Conservation (phyloP, 139 green algal species). For the Micractinium conductrix region DNA sequence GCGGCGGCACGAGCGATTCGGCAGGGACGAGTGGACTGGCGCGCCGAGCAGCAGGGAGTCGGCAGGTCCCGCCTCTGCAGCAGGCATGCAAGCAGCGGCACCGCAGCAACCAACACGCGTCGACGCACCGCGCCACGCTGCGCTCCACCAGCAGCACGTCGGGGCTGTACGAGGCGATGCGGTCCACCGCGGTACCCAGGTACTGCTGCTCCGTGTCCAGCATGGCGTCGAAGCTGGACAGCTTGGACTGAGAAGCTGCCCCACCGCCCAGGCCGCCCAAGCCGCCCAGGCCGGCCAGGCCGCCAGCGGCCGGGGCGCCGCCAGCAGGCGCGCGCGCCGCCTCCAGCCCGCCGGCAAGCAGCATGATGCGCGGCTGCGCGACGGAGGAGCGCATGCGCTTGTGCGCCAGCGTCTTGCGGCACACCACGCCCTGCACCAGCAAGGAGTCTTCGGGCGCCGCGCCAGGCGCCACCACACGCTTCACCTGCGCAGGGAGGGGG, state of each 20-base stretch:
- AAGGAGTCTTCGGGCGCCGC: constrained; percentile 56
- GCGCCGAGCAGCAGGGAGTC: too few species aligned
- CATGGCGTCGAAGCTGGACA: constrained; percentile 74
- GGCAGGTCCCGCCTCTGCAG: too few species aligned
- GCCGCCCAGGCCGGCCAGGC: background rate
- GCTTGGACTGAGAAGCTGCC: constrained; percentile 42
- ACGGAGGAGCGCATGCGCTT: constrained; percentile 78
- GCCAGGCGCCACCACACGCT: constrained; percentile 58
- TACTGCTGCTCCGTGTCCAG: constrained; percentile 55
- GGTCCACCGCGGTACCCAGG: constrained; percentile 66
- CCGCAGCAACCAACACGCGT: background rate
- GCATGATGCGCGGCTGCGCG: constrained; percentile 66
- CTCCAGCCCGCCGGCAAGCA: constrained; percentile 63
- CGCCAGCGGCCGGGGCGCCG: background rate
- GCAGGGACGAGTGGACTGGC: too few species aligned
- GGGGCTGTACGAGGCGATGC: constrained; percentile 59
- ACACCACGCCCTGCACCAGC: constrained; percentile 66
- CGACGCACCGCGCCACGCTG: constrained; percentile 52
- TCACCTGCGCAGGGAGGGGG: constrained; percentile 62
- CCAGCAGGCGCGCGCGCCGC: background rate
- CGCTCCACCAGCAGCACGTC: constrained; percentile 84
- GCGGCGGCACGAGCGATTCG: too few species aligned
- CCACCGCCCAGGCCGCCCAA: background rate
- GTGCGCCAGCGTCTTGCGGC: constrained; percentile 83
- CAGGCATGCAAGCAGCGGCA: background rate